Evolutionary conservation across 129 eudicot genomes (phyloP), one percentile per base, ranked within the genome.

Genomic region (Glebionis coronaria): DNA sequence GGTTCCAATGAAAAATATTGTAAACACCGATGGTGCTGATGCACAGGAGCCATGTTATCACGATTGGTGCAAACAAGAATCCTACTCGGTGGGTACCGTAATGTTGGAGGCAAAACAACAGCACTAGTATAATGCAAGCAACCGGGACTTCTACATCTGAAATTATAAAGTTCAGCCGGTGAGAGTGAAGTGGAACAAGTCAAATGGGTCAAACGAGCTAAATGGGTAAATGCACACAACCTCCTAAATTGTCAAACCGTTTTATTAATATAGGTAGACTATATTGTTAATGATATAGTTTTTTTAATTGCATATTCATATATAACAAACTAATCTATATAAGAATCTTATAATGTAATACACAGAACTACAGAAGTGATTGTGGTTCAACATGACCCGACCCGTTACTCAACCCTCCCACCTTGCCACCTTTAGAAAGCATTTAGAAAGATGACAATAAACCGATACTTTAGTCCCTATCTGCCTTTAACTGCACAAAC

Each of bases 51-150:
- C 96, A 89, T 1, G 80, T 61, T 64, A 89, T 75, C 60, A 89
- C 90, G 14, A 89, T 71, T 2, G 96, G 96, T 2, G 96, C 96
- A 56, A 85, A 89, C 52, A 89, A 71, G 68, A 85, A 85, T 57
- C 96, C 96, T n/a, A 89, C 44, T 35, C 90, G 82, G 72, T 86
- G 96, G 44, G 94, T 89, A 77, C 96, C 96, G 28, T 85, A 89
- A 71, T 85, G 96, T 75, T 89, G 96, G 59, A 89, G 92, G 79
- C 63, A 86, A 62, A 89, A 89, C 66, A 89, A 74, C 46, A 86
- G 72, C 67, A 88, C 90, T 63, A 89, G 81, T 63, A 89, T 89
- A 72, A 77, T 18, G 69, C 96, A 89, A 79, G 90, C 83, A 46
- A 86, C 71, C 16, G 96, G 96, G 20, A 89, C 88, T 81, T 89